Percentiles rank a stretch among this genome's conserved stretches.
phyloP scores from a whole-genome alignment of 1,139 yeast species.

The Taphrina flavorubra region DNA sequence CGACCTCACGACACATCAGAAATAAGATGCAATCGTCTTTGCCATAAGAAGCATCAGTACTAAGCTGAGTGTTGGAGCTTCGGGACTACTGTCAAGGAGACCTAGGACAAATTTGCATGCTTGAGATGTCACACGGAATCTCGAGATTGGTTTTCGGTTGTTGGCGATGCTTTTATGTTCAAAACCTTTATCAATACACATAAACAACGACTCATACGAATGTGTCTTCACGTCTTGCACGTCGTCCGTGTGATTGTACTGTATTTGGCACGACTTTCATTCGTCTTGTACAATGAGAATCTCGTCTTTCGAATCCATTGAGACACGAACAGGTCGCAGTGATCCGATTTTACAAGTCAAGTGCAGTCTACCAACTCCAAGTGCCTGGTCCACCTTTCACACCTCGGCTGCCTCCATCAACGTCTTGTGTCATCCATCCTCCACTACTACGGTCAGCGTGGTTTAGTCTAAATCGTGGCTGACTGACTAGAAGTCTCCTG shows the following conservation, averaged over 20 bases:
- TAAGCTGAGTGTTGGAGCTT: not conserved
- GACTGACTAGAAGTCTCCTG: conserved; percentile 24
- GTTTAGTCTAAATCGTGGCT: not conserved
- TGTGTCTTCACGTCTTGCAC: not conserved
- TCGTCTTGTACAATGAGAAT: too few species aligned
- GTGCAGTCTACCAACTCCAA: conserved; percentile 26
- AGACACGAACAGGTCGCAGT: too few species aligned
- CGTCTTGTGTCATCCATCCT: conserved; percentile 36
- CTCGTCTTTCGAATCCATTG: too few species aligned
- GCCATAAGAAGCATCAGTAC: not conserved
- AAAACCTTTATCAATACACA: conserved; percentile 22
- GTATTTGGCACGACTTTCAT: too few species aligned
- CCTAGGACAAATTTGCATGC: conserved; percentile 5
- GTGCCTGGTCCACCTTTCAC: conserved; percentile 39
- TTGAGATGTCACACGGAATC: conserved; percentile 17
- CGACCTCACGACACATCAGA: not conserved
- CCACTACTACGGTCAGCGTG: conserved; percentile 14
- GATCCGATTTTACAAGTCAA: too few species aligned
- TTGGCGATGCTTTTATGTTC: conserved; percentile 28
- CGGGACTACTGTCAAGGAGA: not conserved
- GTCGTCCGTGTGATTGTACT: too few species aligned
- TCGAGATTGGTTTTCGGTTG: conserved; percentile 19
- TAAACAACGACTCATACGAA: conserved; percentile 17
- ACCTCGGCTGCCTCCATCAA: conserved; percentile 32
- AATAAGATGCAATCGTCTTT: not conserved